phyloP scores from a whole-genome alignment of 2,329 filamentous ascomycete species.

The Sporothrix dimorphospora region DNA sequence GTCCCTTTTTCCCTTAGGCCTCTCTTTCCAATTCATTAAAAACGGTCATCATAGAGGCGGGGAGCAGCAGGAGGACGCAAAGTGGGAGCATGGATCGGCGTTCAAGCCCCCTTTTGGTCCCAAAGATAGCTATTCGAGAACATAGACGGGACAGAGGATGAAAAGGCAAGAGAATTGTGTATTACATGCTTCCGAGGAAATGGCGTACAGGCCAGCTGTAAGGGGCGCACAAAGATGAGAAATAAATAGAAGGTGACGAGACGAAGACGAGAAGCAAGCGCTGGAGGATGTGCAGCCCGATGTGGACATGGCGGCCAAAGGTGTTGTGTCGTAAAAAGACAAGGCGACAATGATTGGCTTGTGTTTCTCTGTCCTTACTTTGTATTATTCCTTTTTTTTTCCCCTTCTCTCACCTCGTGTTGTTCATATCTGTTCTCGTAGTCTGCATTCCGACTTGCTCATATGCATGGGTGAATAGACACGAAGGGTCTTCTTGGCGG shows the following conservation, averaged over 20 bases:
- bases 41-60: background rate
- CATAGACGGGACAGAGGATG: background rate
- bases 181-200: background rate
- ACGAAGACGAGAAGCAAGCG: background rate
- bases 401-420: background rate
- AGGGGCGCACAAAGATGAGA: background rate
- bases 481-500: conserved; percentile 8
- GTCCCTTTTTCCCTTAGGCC: background rate
- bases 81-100: conserved; percentile 17
- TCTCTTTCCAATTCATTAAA: background rate
- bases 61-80: background rate
- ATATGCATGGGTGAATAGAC: too few relatives aligned
- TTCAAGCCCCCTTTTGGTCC: conserved; percentile 5
- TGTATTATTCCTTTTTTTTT: background rate
- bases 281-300: background rate
- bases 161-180: background rate
- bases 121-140: conserved; percentile 21
- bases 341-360: background rate
- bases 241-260: background rate
- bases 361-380: background rate
- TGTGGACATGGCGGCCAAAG: conserved; percentile 1
- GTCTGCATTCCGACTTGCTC: background rate
- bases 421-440: background rate
- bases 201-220: conserved; percentile 7
- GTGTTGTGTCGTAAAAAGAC: background rate